These are phyloP conservation scores for Thielaviopsis punctulata DNA, from an alignment of 2,329 filamentous ascomycete genomes.

Conservation along the genomic window DNA sequence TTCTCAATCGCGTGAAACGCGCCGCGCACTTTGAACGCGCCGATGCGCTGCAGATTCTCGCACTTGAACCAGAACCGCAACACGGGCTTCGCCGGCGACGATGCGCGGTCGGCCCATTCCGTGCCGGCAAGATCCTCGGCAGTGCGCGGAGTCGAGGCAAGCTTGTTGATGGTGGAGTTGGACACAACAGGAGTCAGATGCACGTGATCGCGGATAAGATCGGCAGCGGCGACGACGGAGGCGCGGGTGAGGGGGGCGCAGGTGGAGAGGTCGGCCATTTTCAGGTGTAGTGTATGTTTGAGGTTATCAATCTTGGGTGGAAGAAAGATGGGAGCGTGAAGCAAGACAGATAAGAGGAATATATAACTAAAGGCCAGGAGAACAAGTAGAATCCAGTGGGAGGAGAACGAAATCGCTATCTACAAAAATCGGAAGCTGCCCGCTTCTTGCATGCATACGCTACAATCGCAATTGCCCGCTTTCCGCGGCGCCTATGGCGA, in stretches of 20 bases:
- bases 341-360: background rate
- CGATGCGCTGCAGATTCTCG: conserved; percentile 80
- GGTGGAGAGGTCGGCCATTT: conserved; percentile 36
- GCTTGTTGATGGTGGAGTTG: conserved; percentile 51
- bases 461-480: background rate
- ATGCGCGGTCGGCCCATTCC: conserved; percentile 34
- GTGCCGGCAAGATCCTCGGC: conserved; percentile 36
- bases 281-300: conserved; percentile 5
- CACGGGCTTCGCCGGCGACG: conserved; percentile 46
- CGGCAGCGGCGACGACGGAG: conserved; percentile 56
- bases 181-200: conserved; percentile 75
- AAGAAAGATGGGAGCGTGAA: too few relatives aligned
- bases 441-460: too few relatives aligned
- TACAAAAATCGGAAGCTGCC: background rate
- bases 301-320: background rate
- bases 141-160: conserved; percentile 57
- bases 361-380: background rate
- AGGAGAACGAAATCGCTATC: background rate
- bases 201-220: conserved; percentile 55
- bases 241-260: conserved; percentile 50
- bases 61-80: conserved; percentile 84
- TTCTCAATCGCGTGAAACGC: conserved; percentile 72
- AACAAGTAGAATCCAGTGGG: background rate
- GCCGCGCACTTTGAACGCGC: conserved; percentile 82
- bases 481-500: background rate